Evolutionary conservation across 148 eudicot genomes (phyloP), one percentile per base, ranked within the genome.

Genomic region (Rhododendron henanense): DNA sequence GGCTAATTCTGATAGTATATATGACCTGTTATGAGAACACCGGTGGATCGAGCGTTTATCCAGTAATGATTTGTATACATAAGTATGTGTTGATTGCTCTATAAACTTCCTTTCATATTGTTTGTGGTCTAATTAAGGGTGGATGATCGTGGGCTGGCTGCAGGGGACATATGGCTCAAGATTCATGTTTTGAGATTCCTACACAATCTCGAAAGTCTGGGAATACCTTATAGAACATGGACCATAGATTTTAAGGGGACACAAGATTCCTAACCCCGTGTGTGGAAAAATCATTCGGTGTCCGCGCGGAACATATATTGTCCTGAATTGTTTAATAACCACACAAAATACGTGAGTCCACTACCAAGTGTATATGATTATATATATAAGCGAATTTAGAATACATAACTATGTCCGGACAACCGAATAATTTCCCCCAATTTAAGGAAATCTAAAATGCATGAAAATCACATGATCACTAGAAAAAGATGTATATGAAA

Each of bases 101-200:
- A 23, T 21, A 67, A 25, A 67, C 73, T 65, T 65, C 4, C 73
- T n/a, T 65, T 65, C 15, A 39, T 39, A 67, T 25, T 25, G 33
- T 67, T 67, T 67, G 33, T 67, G 33, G 35, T 67, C 28, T 63
- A 8, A 63, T 41, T 41, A 41, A 41, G 45, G 28, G 35, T 67
- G 69, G 28, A 23, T 23, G 74, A 67, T 67, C 10, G 35, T 67
- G 74, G 74, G 74, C 33, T 67, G 15, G 15, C 33, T 2, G 57
- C 18, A 67, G 74, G 74, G 35, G 74, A 25, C 74, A 67, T 25
- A 67, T 67, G 35, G 15, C 74, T 67, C 4, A 67, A 28, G 74
- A 67, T 67, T 67, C 74, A 67, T 67, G 74, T 25, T 67, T 67
- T 67, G 74, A 67, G 16, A 67, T 67, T 67, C 74, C 74, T 67